Evolutionary conservation across 768 basidiomycete species (phyloP).

Genomic region (Lentinula sp.): DNA sequence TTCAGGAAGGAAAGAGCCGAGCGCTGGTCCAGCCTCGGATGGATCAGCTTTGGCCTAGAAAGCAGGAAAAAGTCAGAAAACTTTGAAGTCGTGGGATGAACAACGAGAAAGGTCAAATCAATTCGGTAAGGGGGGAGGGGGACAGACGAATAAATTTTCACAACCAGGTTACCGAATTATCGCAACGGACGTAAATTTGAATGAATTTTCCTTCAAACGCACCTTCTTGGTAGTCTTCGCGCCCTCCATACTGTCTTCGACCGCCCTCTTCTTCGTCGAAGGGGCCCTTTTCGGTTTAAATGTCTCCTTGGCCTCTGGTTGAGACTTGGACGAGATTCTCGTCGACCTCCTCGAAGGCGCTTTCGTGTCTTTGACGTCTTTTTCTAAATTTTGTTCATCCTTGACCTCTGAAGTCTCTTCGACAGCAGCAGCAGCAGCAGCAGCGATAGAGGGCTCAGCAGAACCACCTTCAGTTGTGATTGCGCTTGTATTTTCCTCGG

Average conservation of each 20-base stretch:
- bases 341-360: conserved; percentile 6
- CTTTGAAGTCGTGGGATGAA: background rate
- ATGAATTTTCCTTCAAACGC: background rate
- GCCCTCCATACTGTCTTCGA: background rate
- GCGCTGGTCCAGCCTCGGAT: conserved; percentile 8
- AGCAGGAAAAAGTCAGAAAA: background rate
- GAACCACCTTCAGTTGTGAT: background rate
- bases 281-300: background rate
- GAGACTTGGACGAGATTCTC: conserved; percentile 4
- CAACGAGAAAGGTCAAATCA: background rate
- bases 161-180: no score
- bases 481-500: background rate
- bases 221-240: conserved; percentile 2
- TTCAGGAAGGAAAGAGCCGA: conserved; percentile 68
- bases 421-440: background rate
- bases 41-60: conserved; percentile 1
- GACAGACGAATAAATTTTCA: no score
- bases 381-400: background rate
- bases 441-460: background rate
- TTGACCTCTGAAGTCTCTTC: background rate
- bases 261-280: conserved; percentile 3
- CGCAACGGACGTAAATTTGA: no score
- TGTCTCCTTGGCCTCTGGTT: background rate
- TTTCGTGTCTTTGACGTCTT: background rate
- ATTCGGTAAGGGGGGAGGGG: no score